Conservation (phyloP, 257 asterid genomes). For the Henckelia pumila region DNA sequence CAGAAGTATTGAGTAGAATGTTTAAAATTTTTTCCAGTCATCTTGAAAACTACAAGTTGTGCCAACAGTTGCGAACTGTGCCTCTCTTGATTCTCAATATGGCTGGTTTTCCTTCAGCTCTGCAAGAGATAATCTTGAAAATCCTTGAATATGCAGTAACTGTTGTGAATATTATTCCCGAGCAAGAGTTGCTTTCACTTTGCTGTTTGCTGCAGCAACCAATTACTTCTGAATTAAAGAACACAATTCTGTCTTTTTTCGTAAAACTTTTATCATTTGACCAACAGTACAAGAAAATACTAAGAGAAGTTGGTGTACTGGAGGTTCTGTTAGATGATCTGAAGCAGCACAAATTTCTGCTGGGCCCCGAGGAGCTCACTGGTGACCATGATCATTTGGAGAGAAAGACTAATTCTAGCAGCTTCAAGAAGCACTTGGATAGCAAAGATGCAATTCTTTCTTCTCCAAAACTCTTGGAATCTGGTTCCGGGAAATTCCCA, state of each 20-base stretch:
- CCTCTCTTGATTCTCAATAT: slow-evolving; percentile 95
- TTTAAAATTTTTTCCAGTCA: slow-evolving; percentile 94
- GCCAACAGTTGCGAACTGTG: slow-evolving; percentile 93
- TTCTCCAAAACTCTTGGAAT: slow-evolving; percentile 84
- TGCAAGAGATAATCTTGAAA: slow-evolving; percentile 92
- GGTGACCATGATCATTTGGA: slow-evolving; percentile 53
- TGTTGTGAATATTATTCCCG: slow-evolving; percentile 92
- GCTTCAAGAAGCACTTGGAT: slow-evolving; percentile 81
- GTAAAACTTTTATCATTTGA: slow-evolving; percentile 92
- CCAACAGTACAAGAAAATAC: slow-evolving; percentile 92
- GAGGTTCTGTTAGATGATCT: slow-evolving; percentile 96
- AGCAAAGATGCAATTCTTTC: slow-evolving; percentile 83
- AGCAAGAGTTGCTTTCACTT: slow-evolving; percentile 95
- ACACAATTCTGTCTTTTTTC: slow-evolving; percentile 80
- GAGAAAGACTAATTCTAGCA: slow-evolving; percentile 64
- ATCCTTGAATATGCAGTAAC: slow-evolving; percentile 97
- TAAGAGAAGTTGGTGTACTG: slow-evolving; percentile 95
- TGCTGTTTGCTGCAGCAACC: slow-evolving; percentile 97
- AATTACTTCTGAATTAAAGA: slow-evolving; percentile 72
- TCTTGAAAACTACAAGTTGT: slow-evolving; percentile 86
- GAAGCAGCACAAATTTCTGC: slow-evolving; percentile 78
- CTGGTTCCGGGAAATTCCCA: slow-evolving; percentile 72
- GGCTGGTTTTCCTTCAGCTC: slow-evolving; percentile 81
- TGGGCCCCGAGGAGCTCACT: slow-evolving; percentile 62
- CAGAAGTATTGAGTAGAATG: slow-evolving; percentile 88